Percentiles rank a stretch among this genome's conserved stretches.
phyloP scores from a whole-genome alignment of 2,329 filamentous ascomycete genomes.

The Arthrobotrys megalospora region DNA sequence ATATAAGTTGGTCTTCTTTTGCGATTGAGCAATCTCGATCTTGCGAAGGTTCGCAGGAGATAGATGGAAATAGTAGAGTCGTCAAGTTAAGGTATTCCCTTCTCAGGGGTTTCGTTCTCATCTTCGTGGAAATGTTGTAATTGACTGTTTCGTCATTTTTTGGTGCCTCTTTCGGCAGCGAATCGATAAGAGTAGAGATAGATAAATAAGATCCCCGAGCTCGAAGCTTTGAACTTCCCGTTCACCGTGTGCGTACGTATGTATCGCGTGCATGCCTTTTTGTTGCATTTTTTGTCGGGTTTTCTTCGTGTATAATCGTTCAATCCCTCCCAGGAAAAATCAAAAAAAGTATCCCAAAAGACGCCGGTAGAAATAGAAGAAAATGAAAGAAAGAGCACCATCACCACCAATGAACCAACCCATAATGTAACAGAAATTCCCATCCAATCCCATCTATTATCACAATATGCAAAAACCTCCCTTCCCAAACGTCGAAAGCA shows the following conservation, averaged over 20 bases:
- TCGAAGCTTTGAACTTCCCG: neutral
- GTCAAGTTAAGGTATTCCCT: neutral
- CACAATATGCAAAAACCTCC: slow-evolving; percentile 8
- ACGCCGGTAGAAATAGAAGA: neutral
- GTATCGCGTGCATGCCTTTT: slow-evolving; percentile 40
- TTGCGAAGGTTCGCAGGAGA: neutral
- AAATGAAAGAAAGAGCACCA: neutral
- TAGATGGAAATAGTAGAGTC: slow-evolving; percentile 14
- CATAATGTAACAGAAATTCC: slow-evolving; percentile 20
- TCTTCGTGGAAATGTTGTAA: neutral
- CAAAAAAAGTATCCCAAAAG: neutral
- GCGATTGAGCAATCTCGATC: neutral
- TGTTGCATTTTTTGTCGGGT: slow-evolving; percentile 31
- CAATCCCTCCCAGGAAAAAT: neutral
- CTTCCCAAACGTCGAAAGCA: slow-evolving; percentile 34
- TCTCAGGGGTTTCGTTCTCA: slow-evolving; percentile 11
- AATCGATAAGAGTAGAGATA: slow-evolving; percentile 12
- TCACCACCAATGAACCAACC: slow-evolving; percentile 8
- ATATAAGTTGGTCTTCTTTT: neutral
- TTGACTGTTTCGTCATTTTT: neutral
- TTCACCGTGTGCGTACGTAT: slow-evolving; percentile 40
- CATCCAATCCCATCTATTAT: slow-evolving; percentile 20
- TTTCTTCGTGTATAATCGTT: slow-evolving; percentile 16
- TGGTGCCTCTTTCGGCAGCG: slow-evolving; percentile 18
- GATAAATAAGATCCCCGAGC: too few species aligned